A percentile compares a stretch with the other conserved stretches of the same genome.
phyloP scores from a whole-genome alignment of 306 rosid genomes.

The Cucurbita pepo region DNA sequence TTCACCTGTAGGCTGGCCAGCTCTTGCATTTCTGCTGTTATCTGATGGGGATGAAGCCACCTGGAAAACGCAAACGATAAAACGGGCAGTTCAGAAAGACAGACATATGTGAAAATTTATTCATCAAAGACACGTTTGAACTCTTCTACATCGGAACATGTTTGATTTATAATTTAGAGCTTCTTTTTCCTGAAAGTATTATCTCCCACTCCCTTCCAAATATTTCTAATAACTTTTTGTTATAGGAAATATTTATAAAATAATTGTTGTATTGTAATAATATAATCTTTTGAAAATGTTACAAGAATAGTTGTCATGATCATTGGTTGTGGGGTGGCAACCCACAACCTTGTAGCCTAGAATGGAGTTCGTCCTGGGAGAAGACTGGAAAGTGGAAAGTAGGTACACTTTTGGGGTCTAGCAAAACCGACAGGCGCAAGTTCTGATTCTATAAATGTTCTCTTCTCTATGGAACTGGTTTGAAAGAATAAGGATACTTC shows the following conservation, averaged over 20 bases:
- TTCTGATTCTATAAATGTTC: background rate
- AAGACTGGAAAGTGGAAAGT: background rate
- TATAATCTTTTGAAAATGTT: background rate
- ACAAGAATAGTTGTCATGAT: background rate
- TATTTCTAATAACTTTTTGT: background rate
- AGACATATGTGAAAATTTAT: background rate
- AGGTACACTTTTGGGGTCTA: background rate
- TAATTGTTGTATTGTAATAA: background rate
- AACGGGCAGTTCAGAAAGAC: background rate
- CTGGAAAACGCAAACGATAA: constrained; percentile 23
- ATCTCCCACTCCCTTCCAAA: background rate
- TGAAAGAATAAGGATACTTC: background rate
- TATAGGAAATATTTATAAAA: background rate
- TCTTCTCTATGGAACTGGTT: background rate
- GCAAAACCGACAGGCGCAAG: background rate
- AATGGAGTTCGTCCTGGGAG: background rate
- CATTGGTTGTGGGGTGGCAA: background rate
- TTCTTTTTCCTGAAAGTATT: background rate
- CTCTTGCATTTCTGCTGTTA: constrained; percentile 26
- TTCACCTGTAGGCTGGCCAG: constrained; percentile 52
- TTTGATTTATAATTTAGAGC: background rate
- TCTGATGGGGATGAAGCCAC: constrained; percentile 30
- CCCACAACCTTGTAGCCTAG: background rate
- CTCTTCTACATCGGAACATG: background rate
- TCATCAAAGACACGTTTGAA: background rate